A percentile compares a stretch with the other conserved stretches of the same genome.
phyloP scores from a whole-genome alignment of 306 rosid genomes.

The Ammopiptanthus mongolicus region DNA sequence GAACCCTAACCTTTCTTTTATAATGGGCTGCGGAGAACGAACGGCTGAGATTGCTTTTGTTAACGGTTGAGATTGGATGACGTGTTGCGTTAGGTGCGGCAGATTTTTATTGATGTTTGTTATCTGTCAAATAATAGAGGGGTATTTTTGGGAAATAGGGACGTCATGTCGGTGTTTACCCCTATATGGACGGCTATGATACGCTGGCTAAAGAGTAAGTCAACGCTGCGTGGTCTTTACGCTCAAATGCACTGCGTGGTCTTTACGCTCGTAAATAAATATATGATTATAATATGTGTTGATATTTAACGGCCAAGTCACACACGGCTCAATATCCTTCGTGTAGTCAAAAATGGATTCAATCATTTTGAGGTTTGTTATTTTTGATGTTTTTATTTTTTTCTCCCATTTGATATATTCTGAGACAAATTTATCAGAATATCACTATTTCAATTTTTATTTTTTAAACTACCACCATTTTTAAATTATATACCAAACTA shows the following conservation, averaged over 20 bases:
- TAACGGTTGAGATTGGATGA: conserved; percentile 17
- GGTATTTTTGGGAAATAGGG: background rate
- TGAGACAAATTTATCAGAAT: no score
- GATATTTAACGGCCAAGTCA: no score
- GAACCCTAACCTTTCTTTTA: conserved; percentile 16
- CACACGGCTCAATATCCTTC: no score
- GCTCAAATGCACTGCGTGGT: background rate
- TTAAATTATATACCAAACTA: no score
- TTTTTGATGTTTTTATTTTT: no score
- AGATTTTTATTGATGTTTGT: background rate
- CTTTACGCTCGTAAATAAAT: no score
- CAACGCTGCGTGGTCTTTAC: conserved; percentile 19
- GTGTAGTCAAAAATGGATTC: no score
- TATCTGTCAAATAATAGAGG: conserved; percentile 3
- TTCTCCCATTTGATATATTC: no score
- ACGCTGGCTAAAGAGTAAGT: conserved; percentile 4
- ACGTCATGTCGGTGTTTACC: background rate
- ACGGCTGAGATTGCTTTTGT: conserved; percentile 30
- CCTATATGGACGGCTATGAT: conserved; percentile 9
- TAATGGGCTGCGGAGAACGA: background rate
- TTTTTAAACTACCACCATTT: no score
- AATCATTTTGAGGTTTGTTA: no score
- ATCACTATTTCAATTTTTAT: no score
- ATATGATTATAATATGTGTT: no score
- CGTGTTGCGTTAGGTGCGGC: conserved; percentile 28